Conservation (phyloP, 371 early-diverging fungal genomes). For the Zychaea mexicana region DNA sequence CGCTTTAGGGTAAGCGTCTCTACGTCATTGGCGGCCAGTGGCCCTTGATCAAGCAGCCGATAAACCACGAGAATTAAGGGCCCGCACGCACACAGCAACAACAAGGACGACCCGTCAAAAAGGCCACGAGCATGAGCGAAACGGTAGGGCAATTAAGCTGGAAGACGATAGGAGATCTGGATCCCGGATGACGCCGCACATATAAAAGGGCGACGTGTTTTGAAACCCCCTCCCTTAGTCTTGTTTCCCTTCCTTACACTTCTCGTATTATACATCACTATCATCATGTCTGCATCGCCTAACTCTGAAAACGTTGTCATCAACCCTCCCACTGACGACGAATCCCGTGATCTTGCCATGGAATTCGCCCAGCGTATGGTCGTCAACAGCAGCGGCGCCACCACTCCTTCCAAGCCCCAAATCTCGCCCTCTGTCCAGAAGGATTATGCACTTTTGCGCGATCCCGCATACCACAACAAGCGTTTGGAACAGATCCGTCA, state of each 20-base stretch:
- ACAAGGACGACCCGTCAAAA: neutral
- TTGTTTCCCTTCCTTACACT: neutral
- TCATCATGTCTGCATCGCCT: conserved; percentile 10
- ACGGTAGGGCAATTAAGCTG: too few relatives aligned
- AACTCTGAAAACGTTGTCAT: conserved; percentile 2
- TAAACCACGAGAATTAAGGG: neutral
- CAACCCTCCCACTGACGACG: conserved; percentile 13
- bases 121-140: neutral
- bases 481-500: conserved; percentile 56
- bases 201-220: neutral
- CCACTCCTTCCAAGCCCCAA: conserved; percentile 13
- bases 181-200: neutral
- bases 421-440: conserved; percentile 19
- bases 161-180: neutral
- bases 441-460: conserved; percentile 45
- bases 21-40: conserved; percentile 2
- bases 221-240: neutral
- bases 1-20: neutral
- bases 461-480: conserved; percentile 45
- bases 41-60: neutral
- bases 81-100: neutral
- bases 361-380: conserved; percentile 11
- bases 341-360: conserved; percentile 11
- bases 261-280: neutral
- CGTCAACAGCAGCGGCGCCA: conserved; percentile 7